Percentiles rank a stretch among this genome's conserved stretches.
Evolutionary conservation across 176 grass and related monocot species (phyloP).

Genomic region (Puya raimondii): DNA sequence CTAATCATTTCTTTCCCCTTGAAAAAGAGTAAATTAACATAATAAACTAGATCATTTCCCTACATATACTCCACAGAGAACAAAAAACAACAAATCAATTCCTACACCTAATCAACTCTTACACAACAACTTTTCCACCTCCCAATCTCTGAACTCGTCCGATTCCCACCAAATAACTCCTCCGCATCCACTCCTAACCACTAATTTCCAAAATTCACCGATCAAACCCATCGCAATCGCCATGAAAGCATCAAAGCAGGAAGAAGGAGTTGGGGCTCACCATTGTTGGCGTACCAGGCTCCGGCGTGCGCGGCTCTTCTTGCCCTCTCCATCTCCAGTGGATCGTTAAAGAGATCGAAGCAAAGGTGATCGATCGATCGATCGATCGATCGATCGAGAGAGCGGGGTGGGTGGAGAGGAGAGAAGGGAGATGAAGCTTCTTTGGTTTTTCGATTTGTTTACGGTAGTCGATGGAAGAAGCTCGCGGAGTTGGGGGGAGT

Average conservation of each 20-base stretch:
- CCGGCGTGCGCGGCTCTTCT: slow-evolving; percentile 71
- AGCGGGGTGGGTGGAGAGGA: not conserved
- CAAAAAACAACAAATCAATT: not conserved
- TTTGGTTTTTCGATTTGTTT: no score
- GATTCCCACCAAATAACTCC: no score
- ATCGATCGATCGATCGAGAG: not conserved
- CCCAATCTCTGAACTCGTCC: no score
- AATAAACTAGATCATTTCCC: no score
- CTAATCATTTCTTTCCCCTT: not conserved
- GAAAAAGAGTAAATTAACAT: not conserved
- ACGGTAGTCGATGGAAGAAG: not conserved
- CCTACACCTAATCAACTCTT: not conserved
- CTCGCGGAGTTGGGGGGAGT: not conserved
- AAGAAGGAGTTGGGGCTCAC: slow-evolving; percentile 20
- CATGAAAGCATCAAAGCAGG: slow-evolving; percentile 2
- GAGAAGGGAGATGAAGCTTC: not conserved
- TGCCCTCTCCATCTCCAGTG: slow-evolving; percentile 39
- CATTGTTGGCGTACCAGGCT: slow-evolving; percentile 86
- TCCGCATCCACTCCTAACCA: not conserved
- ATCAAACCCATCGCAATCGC: not conserved
- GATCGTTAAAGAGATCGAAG: not conserved
- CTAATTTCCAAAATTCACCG: not conserved
- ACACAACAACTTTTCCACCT: no score
- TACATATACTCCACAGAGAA: not conserved
- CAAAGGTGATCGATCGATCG: not conserved